A percentile compares a stretch with the other conserved stretches of the same genome.
These are phyloP conservation scores for Ambrosiella cleistominuta DNA, from an alignment of 2,329 filamentous ascomycete species.

Conservation along the genomic window DNA sequence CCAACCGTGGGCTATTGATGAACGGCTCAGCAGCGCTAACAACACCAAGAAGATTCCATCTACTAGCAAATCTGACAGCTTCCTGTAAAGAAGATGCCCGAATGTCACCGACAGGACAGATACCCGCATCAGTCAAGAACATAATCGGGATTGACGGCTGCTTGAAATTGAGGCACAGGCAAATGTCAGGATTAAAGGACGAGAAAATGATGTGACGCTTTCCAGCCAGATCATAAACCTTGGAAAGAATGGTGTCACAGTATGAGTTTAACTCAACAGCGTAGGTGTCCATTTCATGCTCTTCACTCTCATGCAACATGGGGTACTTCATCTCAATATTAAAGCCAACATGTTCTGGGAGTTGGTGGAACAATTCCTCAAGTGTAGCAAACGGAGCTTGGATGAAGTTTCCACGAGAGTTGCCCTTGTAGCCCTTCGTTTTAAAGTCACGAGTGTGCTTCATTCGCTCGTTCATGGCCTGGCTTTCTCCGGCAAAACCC, in stretches of 20 bases:
- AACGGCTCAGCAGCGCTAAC: slow-evolving; percentile 79
- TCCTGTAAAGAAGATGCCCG: slow-evolving; percentile 84
- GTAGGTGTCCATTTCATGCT: slow-evolving; percentile 92
- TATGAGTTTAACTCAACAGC: slow-evolving; percentile 93
- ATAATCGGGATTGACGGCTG: slow-evolving; percentile 91
- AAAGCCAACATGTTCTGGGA: slow-evolving; percentile 74
- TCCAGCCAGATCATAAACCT: slow-evolving; percentile 72
- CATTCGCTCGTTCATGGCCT: slow-evolving; percentile 60
- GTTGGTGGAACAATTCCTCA: slow-evolving; percentile 75
- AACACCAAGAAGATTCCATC: slow-evolving; percentile 88
- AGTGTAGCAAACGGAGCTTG: slow-evolving; percentile 91
- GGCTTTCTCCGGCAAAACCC: slow-evolving; percentile 28
- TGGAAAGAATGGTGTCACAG: slow-evolving; percentile 77
- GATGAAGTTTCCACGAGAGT: slow-evolving; percentile 84
- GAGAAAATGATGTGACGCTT: slow-evolving; percentile 91
- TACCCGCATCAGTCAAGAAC: slow-evolving; percentile 82
- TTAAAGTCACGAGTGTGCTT: slow-evolving; percentile 95
- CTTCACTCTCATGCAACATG: slow-evolving; percentile 88
- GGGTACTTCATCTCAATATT: slow-evolving; percentile 99
- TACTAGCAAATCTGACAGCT: slow-evolving; percentile 79
- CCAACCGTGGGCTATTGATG: slow-evolving; percentile 72
- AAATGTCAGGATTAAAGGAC: slow-evolving; percentile 94
- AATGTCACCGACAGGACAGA: slow-evolving; percentile 67
- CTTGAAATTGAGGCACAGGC: slow-evolving; percentile 85
- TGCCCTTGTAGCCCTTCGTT: slow-evolving; percentile 86